Percentiles rank a stretch among this genome's conserved stretches.
Conservation (phyloP, 83 land plant genomes). For the Picea abies region DNA sequence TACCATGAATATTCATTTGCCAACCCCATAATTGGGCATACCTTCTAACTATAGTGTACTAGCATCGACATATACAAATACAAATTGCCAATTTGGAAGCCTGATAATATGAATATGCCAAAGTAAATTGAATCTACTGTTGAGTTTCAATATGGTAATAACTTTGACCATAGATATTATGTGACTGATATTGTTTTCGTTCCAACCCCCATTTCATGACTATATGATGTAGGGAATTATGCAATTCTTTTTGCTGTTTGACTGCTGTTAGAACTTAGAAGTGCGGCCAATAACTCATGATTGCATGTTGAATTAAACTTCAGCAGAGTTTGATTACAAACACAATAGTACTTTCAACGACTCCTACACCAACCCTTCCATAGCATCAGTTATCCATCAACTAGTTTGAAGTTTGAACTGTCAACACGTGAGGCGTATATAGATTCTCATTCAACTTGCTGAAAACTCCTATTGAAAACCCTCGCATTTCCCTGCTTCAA, state of each 20-base stretch:
- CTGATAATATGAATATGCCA: no score
- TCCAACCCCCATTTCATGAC: no score
- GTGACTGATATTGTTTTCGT: no score
- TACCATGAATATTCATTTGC: no score
- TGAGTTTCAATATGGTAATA: no score
- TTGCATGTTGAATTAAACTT: not conserved
- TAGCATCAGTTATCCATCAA: not conserved
- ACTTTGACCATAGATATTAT: no score
- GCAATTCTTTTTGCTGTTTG: not conserved
- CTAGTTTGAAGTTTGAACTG: not conserved
- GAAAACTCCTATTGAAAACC: not conserved
- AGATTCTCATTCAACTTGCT: not conserved
- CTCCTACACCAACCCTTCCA: not conserved
- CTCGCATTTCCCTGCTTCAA: not conserved
- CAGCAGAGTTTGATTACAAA: not conserved
- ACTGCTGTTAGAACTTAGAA: not conserved
- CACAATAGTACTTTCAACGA: not conserved
- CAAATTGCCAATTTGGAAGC: no score
- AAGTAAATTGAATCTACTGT: no score
- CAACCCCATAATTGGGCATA: no score
- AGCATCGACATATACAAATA: no score
- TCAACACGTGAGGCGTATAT: not conserved
- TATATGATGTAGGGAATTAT: no score
- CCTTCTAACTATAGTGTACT: no score
- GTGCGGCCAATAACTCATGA: not conserved